Evolutionary conservation across 2,329 filamentous ascomycete genomes (phyloP).

Genomic region (Harringtonia lauricola): DNA sequence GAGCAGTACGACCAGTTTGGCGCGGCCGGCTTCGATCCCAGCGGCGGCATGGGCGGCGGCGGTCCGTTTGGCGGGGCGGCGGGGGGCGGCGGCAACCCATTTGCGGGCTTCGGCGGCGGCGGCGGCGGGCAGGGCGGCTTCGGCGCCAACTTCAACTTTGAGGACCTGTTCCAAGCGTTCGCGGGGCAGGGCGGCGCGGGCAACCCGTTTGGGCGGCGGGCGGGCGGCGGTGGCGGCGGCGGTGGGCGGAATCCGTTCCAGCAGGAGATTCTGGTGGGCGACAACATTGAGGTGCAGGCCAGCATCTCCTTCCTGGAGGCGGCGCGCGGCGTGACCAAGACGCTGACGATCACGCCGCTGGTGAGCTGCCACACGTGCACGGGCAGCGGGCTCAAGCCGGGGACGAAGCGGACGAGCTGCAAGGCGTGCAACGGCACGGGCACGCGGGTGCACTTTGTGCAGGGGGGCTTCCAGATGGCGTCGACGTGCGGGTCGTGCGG

Average conservation of each 20-base stretch:
- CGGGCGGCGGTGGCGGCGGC: slow-evolving; percentile 31
- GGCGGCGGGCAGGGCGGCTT: slow-evolving; percentile 51
- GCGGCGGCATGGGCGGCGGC: slow-evolving; percentile 42
- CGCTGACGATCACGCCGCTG: slow-evolving; percentile 76
- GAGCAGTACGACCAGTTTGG: slow-evolving; percentile 89
- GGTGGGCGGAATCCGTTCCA: slow-evolving; percentile 55
- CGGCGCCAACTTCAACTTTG: slow-evolving; percentile 81
- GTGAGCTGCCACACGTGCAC: slow-evolving; percentile 72
- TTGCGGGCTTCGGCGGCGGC: slow-evolving; percentile 43
- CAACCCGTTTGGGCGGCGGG: slow-evolving; percentile 29
- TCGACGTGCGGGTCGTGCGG: slow-evolving; percentile 76
- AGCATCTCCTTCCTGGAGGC: slow-evolving; percentile 94
- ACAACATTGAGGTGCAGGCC: slow-evolving; percentile 90
- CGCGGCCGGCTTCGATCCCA: slow-evolving; percentile 75
- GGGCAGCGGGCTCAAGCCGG: slow-evolving; percentile 75
- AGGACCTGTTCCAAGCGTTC: slow-evolving; percentile 89
- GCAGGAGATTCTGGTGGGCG: slow-evolving; percentile 76
- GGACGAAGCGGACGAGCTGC: slow-evolving; percentile 62
- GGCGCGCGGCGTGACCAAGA: slow-evolving; percentile 79
- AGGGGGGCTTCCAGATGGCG: slow-evolving; percentile 92
- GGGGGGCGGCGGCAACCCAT: slow-evolving; percentile 42
- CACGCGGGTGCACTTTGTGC: slow-evolving; percentile 76
- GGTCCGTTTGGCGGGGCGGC: slow-evolving; percentile 48
- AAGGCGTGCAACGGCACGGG: slow-evolving; percentile 78
- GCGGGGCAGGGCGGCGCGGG: slow-evolving; percentile 49